Evolutionary conservation across 129 eudicot species (phyloP), one percentile per base, ranked within the genome.

Genomic region (Arctium lappa): DNA sequence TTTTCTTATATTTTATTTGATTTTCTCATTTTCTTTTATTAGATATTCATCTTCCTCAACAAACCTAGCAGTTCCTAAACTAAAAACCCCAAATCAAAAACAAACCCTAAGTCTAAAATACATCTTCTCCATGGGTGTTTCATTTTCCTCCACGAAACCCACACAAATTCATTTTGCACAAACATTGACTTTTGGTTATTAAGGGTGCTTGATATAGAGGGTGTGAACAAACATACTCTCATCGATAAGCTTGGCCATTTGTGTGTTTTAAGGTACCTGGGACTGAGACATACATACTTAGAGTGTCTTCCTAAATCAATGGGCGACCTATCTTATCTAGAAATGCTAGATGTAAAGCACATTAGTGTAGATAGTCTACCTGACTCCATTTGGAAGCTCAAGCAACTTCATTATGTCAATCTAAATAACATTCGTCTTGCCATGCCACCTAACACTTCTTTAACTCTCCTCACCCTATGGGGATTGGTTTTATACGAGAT

Each of bases 141-240:
- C 27, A 22, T 22, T 22, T 22, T 22, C 27, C 27, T 22, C 27
- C 27, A 22, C 27, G 27, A 22, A 22, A 22, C 27, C 27, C 27
- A 22, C 27, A 22, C 27, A 22, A 22, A 22, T 22, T 22, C 27
- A 22, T 22, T 22, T 22, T 22, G 27, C 70, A 85, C 84, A 12
- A 69, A 66, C 4, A 76, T 75, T 11, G 77, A 86, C 3, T 86
- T 78, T 46, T 62, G 86, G 18, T 76, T 92, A 78, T 80, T 92
- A 30, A 85, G 93, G 87, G 93, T 89, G 81, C 92, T 92, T 74
- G 97, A 92, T 81, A 87, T 92, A 16, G 97, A 89, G 69, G 88
- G 92, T 6, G 90, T 89, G 11, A 74, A 77, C 86, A 88, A 82
- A 72, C 91, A 90, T 10, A 82, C 71, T 46, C 82, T 92, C 79